phyloP scores from a whole-genome alignment of 371 early-diverging fungal species.

The Chytridium lagenaria region DNA sequence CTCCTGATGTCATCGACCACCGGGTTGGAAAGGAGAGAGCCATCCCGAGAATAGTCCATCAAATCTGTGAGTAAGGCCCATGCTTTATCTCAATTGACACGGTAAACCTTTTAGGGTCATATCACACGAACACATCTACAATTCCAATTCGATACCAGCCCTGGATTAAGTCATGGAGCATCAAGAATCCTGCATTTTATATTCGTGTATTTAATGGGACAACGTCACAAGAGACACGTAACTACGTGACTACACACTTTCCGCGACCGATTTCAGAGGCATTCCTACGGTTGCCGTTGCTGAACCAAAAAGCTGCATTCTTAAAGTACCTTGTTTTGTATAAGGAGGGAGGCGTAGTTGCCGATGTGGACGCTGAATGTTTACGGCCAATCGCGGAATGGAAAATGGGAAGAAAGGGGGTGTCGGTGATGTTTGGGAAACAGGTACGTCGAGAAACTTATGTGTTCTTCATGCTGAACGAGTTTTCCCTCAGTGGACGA shows the following conservation, averaged over 20 bases:
- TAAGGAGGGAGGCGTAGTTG: neutral
- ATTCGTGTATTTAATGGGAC: neutral
- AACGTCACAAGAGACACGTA: neutral
- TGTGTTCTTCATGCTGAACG: neutral
- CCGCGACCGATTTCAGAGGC: neutral
- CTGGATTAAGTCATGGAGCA: neutral
- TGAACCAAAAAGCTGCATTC: neutral
- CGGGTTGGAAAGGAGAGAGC: neutral
- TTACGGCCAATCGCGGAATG: neutral
- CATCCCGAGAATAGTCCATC: neutral
- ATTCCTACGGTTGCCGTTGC: neutral
- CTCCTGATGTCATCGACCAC: neutral
- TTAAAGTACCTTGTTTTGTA: constrained; percentile 7
- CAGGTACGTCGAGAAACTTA: neutral
- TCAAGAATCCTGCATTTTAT: neutral
- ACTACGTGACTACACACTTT: neutral
- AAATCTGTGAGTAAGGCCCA: neutral
- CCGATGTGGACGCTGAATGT: neutral
- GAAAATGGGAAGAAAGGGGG: constrained; percentile 2
- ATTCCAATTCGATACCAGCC: neutral
- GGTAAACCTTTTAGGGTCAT: neutral
- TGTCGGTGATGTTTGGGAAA: neutral
- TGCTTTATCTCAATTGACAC: neutral
- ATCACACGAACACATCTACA: neutral
- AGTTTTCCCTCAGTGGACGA: neutral